Evolutionary conservation across 2,329 filamentous ascomycete genomes (phyloP).

Genomic region (Seiridium unicorne): DNA sequence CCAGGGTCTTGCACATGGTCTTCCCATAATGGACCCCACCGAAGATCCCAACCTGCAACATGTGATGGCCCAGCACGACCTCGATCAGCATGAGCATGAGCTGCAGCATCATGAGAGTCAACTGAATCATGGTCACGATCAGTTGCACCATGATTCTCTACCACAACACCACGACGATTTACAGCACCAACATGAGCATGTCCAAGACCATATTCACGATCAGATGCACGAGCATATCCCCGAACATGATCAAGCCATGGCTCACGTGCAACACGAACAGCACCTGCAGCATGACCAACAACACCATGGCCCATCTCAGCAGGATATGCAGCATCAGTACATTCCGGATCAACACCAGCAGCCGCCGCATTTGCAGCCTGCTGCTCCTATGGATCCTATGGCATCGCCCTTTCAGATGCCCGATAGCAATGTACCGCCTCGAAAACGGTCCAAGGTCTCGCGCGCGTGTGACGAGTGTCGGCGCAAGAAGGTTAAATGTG

Average conservation of each 20-base stretch:
- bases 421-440: conserved; percentile 59
- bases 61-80: conserved; percentile 42
- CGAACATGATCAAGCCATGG: conserved; percentile 9
- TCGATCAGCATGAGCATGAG: conserved; percentile 30
- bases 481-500: conserved; percentile 87
- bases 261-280: conserved; percentile 7
- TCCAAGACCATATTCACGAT: conserved; percentile 9
- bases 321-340: conserved; percentile 14
- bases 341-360: conserved; percentile 18
- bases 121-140: conserved; percentile 3
- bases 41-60: conserved; percentile 41
- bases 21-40: conserved; percentile 42
- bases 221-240: conserved; percentile 5
- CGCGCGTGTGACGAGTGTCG: conserved; percentile 87
- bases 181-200: conserved; percentile 8
- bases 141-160: conserved; percentile 4
- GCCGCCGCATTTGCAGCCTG: conserved; percentile 29
- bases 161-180: conserved; percentile 1
- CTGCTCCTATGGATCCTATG: conserved; percentile 22
- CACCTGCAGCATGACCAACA: conserved; percentile 20
- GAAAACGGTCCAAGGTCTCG: conserved; percentile 83
- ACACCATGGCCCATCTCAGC: conserved; percentile 19
- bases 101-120: conserved; percentile 7
- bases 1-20: conserved; percentile 51
- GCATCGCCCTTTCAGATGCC: conserved; percentile 27